These are phyloP conservation scores for Fusarium sp. DNA, from an alignment of 2,329 filamentous ascomycete genomes.

Conservation along the genomic window DNA sequence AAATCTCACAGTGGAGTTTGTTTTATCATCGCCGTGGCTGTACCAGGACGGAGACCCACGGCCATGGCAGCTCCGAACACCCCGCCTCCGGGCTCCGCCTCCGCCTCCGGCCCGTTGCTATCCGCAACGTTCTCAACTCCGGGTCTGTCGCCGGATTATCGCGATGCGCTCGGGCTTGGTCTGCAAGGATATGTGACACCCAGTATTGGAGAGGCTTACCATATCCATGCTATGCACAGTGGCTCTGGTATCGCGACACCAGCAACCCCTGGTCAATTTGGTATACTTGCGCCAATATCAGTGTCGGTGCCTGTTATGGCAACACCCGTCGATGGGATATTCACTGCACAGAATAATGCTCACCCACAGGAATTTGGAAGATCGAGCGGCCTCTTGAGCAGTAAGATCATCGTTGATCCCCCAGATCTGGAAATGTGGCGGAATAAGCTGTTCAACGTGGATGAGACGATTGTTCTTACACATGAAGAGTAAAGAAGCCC, in stretches of 20 bases:
- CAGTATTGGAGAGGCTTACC: conserved; percentile 32
- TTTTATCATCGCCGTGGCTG: neutral
- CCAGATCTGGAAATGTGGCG: conserved; percentile 76
- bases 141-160: conserved; percentile 17
- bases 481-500: conserved; percentile 70
- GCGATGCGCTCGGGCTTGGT: conserved; percentile 22
- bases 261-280: conserved; percentile 52
- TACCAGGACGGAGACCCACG: neutral
- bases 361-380: conserved; percentile 26
- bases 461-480: conserved; percentile 75
- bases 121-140: conserved; percentile 19
- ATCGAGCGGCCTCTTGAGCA: conserved; percentile 62
- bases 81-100: conserved; percentile 10
- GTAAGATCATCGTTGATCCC: conserved; percentile 70
- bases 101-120: conserved; percentile 8
- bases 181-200: conserved; percentile 28
- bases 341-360: neutral
- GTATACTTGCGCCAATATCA: conserved; percentile 52
- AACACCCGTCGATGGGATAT: conserved; percentile 4
- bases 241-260: neutral
- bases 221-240: conserved; percentile 4
- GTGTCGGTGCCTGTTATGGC: conserved; percentile 28
- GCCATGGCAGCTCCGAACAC: conserved; percentile 31
- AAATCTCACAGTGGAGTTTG: neutral
- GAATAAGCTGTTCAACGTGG: conserved; percentile 77